Evolutionary conservation across 1,139 yeast genomes (phyloP), one percentile per base, ranked within the genome.

Genomic region (Suhomyces atakaporum): DNA sequence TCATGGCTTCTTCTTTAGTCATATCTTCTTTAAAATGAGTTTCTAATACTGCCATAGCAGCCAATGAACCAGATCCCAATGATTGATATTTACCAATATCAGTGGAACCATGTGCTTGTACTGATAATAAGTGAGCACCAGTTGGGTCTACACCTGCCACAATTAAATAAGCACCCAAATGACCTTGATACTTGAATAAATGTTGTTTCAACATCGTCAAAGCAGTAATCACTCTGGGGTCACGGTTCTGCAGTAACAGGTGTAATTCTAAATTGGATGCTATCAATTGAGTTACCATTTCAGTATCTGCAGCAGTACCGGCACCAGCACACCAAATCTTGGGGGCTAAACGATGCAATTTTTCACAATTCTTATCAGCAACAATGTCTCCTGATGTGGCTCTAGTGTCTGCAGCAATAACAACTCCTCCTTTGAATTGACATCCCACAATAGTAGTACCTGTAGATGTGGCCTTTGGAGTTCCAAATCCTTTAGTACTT

Each of bases 241-340:
- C 79, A 50, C 97, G 80, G 47, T 81, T 81, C 34, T 92, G 82
- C 49, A 84, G 80, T 62, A 89, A 70, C 13, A 94, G 73, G 63
- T 90, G 98, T 47, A 92, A 70, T 63, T 92, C 98, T 50, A 92
- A 71, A 60, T 90, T 90, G 33, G 96, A 87, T 20, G 90, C 81
- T 52, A 89, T 89, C 58, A 92, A 74, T 62, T 88, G 96, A 5
- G 98, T 92, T 19, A 87, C 96, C 86, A 85, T 84, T 60, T 92
- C 97, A 8, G 97, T 92, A 60, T 92, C 98, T n/a, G 98, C 98
- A 29, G 98, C 98, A 13, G 98, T 92, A 62, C 98, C 98, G 3
- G 98, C 98, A 53, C 98, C 98, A 37, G 97, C 97, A 79, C 97
- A 92, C 98, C 98, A 92, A 56, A 92, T 92, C 58, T 77, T 78